Percentiles rank a stretch among this genome's conserved stretches.
phyloP scores from a whole-genome alignment of 768 basidiomycete species.

The Termitomyces eurrhizus region DNA sequence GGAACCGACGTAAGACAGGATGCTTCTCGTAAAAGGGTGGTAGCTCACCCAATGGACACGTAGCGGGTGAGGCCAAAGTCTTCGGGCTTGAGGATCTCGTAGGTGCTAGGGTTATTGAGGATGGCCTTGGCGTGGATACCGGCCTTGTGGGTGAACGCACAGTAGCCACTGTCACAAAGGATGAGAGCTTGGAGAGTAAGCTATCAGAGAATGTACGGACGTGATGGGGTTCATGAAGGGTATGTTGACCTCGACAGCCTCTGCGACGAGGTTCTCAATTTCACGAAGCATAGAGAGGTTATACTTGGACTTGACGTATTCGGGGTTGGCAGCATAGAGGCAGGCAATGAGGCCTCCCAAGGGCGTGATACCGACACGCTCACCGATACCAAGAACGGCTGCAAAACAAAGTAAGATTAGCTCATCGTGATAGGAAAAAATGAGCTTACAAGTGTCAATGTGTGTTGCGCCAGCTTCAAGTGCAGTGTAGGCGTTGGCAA shows the following conservation, averaged over 20 bases:
- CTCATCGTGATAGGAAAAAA: not conserved
- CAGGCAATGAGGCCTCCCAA: constrained; percentile 96
- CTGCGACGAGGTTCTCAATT: constrained; percentile 97
- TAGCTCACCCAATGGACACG: constrained; percentile 85
- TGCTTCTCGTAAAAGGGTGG: not conserved
- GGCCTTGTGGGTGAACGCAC: constrained; percentile 99
- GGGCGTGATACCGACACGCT: constrained; percentile 98
- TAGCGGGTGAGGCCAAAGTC: constrained; percentile 98
- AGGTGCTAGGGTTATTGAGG: constrained; percentile 97
- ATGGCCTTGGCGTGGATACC: constrained; percentile 99
- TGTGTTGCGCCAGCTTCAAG: constrained; percentile 99
- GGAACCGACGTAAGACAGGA: constrained; percentile 2
- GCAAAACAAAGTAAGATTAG: not conserved
- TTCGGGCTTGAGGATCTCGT: constrained; percentile 98
- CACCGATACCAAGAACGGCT: constrained; percentile 97
- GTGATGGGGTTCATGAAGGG: constrained; percentile 97
- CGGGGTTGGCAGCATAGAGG: constrained; percentile 94
- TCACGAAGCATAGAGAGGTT: constrained; percentile 96
- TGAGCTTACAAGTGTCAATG: constrained; percentile 85
- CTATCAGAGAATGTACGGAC: constrained; percentile 35
- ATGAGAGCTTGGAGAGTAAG: constrained; percentile 4
- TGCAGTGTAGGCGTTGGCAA: constrained; percentile 97
- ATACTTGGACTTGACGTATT: constrained; percentile 99
- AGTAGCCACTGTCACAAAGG: constrained; percentile 72
- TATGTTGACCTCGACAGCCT: constrained; percentile 96